Evolutionary conservation across 352 stramenopile species (phyloP).

Genomic region (Saprolegnia parasitica): DNA sequence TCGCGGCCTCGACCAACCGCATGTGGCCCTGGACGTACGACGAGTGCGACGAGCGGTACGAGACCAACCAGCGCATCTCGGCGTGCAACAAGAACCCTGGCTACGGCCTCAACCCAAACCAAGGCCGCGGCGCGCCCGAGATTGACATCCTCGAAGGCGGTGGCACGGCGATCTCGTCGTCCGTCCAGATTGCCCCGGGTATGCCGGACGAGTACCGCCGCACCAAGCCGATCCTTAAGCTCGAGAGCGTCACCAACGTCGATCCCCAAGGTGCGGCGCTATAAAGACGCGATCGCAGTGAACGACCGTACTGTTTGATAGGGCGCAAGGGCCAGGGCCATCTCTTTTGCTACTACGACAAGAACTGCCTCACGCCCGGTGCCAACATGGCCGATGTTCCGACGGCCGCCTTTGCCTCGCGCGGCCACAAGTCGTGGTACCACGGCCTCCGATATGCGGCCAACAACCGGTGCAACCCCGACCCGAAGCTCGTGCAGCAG

Average conservation of each 20-base stretch:
- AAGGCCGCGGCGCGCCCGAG: slow-evolving; percentile 87
- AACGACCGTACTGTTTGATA: slow-evolving; percentile 24
- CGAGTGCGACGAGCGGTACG: slow-evolving; percentile 55
- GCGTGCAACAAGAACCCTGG: slow-evolving; percentile 89
- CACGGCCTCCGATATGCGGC: slow-evolving; percentile 40
- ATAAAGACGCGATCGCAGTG: neutral
- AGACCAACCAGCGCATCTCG: slow-evolving; percentile 41
- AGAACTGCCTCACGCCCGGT: slow-evolving; percentile 42
- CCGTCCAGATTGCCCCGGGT: slow-evolving; percentile 80
- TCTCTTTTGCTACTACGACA: slow-evolving; percentile 39
- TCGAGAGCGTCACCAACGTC: neutral
- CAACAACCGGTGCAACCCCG: slow-evolving; percentile 37
- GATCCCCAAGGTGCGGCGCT: neutral
- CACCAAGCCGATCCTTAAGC: slow-evolving; percentile 32
- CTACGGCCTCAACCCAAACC: slow-evolving; percentile 80
- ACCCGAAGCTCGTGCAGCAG: slow-evolving; percentile 35
- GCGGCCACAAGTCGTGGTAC: slow-evolving; percentile 41
- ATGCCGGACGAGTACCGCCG: slow-evolving; percentile 58
- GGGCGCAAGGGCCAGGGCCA: neutral
- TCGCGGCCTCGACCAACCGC: slow-evolving; percentile 86
- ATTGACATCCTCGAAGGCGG: slow-evolving; percentile 93
- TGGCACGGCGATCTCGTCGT: slow-evolving; percentile 66
- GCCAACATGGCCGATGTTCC: slow-evolving; percentile 39
- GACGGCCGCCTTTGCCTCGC: slow-evolving; percentile 31
- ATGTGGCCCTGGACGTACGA: slow-evolving; percentile 95